These are phyloP conservation scores for Fusarium gaditjirri DNA, from an alignment of 2,329 filamentous ascomycete genomes.

Conservation along the genomic window DNA sequence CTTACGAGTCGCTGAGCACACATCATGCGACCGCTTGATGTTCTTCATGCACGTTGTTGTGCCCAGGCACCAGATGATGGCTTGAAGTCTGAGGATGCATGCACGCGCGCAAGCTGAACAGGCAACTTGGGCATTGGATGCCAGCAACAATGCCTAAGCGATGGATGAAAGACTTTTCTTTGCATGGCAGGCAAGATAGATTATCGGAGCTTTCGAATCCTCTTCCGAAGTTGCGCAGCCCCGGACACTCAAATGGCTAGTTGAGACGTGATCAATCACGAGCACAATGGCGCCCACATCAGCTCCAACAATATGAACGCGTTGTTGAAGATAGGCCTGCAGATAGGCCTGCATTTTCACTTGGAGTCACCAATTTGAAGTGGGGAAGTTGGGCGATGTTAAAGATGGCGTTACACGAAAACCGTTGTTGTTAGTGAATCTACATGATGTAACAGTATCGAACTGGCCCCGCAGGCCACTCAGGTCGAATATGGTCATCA, in stretches of 20 bases:
- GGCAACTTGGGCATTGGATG: slow-evolving; percentile 4
- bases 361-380: background rate
- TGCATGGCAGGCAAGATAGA: background rate
- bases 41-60: slow-evolving; percentile 17
- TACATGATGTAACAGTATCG: slow-evolving; percentile 30
- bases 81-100: slow-evolving; percentile 14
- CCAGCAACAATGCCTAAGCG: background rate
- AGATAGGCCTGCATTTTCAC: background rate
- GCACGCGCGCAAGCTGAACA: slow-evolving; percentile 9
- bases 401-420: slow-evolving; percentile 31
- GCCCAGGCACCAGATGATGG: slow-evolving; percentile 3
- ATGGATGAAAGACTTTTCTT: background rate
- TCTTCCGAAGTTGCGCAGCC: background rate
- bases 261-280: slow-evolving; percentile 2
- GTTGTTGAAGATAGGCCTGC: background rate
- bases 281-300: background rate
- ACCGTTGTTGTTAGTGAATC: slow-evolving; percentile 37
- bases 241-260: background rate
- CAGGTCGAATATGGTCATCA: slow-evolving; percentile 26
- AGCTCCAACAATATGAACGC: background rate
- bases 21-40: slow-evolving; percentile 30
- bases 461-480: slow-evolving; percentile 27
- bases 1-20: slow-evolving; percentile 11
- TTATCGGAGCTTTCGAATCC: background rate
- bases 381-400: slow-evolving; percentile 23